Evolutionary conservation across 2,329 filamentous ascomycete species (phyloP).

Genomic region (Colletotrichum phormii): DNA sequence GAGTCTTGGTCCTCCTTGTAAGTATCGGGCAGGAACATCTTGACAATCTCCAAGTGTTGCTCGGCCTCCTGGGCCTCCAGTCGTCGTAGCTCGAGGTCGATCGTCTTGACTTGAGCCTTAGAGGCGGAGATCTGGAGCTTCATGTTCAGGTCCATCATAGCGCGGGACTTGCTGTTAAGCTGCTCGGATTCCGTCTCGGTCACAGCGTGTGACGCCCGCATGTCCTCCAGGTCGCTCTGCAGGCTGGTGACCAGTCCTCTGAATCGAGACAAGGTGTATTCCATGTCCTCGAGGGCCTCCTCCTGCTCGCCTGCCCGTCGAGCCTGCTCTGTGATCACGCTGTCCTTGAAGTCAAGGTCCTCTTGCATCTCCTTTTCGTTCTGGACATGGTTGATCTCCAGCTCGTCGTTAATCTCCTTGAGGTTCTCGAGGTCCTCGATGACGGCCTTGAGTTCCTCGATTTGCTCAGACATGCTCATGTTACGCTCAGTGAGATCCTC

Average conservation of each 20-base stretch:
- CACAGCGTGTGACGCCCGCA: constrained; percentile 90
- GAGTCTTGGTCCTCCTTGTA: constrained; percentile 86
- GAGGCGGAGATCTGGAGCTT: constrained; percentile 91
- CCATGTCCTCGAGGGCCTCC: constrained; percentile 84
- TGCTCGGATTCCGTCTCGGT: constrained; percentile 94
- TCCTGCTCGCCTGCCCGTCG: constrained; percentile 82
- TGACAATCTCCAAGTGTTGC: constrained; percentile 89
- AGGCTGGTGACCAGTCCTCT: constrained; percentile 87
- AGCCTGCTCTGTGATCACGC: constrained; percentile 83
- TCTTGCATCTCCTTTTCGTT: constrained; percentile 95
- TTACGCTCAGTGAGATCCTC: constrained; percentile 92
- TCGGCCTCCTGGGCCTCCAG: constrained; percentile 90
- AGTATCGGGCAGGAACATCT: constrained; percentile 87
- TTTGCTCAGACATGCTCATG: constrained; percentile 82
- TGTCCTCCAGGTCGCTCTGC: constrained; percentile 89
- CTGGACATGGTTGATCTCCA: constrained; percentile 92
- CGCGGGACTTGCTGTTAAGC: constrained; percentile 85
- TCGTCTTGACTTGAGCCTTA: constrained; percentile 93
- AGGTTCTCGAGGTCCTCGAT: constrained; percentile 90
- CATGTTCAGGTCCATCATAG: constrained; percentile 97
- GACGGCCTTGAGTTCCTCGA: constrained; percentile 83
- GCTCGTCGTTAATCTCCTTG: constrained; percentile 93
- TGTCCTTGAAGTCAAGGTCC: constrained; percentile 90
- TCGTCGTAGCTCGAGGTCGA: constrained; percentile 87
- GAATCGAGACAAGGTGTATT: constrained; percentile 90